phyloP scores from a whole-genome alignment of 345 rosid genomes.

The Cardamine resedifolia region DNA sequence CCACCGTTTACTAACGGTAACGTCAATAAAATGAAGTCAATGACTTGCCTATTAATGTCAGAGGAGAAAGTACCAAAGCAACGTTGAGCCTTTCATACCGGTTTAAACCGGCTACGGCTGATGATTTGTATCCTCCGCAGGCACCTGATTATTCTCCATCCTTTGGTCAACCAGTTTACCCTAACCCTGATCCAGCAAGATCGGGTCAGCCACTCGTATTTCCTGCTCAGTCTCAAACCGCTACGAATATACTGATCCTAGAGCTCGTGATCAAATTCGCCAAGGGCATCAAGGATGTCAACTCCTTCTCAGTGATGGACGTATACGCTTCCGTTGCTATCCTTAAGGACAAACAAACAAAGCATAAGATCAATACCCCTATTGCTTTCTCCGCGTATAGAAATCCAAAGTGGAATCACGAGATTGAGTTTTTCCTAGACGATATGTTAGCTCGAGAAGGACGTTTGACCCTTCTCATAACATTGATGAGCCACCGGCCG shows the following conservation, averaged over 20 bases:
- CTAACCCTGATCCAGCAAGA: background rate
- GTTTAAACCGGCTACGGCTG: slow-evolving; percentile 38
- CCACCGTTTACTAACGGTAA: slow-evolving; percentile 31
- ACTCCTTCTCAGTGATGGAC: slow-evolving; percentile 64
- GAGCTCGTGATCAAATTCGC: slow-evolving; percentile 46
- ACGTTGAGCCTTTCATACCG: slow-evolving; percentile 53
- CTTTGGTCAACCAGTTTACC: slow-evolving; percentile 9
- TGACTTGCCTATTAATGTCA: slow-evolving; percentile 48
- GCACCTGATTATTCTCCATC: slow-evolving; percentile 10
- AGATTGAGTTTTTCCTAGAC: slow-evolving; percentile 48
- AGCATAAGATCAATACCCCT: slow-evolving; percentile 45
- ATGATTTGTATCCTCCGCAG: slow-evolving; percentile 5
- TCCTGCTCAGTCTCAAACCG: slow-evolving; percentile 5
- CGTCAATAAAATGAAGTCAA: slow-evolving; percentile 31
- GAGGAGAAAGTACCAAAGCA: slow-evolving; percentile 49
- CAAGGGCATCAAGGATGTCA: slow-evolving; percentile 56
- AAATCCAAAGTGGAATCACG: slow-evolving; percentile 66
- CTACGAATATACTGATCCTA: background rate
- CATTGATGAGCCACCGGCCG: slow-evolving; percentile 55
- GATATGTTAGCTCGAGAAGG: slow-evolving; percentile 49
- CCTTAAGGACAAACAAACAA: slow-evolving; percentile 42
- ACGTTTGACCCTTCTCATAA: slow-evolving; percentile 46
- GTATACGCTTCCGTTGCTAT: slow-evolving; percentile 61
- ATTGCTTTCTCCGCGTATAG: slow-evolving; percentile 43
- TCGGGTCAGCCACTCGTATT: background rate